phyloP scores from a whole-genome alignment of 306 rosid genomes.

The Quercus cerris region DNA sequence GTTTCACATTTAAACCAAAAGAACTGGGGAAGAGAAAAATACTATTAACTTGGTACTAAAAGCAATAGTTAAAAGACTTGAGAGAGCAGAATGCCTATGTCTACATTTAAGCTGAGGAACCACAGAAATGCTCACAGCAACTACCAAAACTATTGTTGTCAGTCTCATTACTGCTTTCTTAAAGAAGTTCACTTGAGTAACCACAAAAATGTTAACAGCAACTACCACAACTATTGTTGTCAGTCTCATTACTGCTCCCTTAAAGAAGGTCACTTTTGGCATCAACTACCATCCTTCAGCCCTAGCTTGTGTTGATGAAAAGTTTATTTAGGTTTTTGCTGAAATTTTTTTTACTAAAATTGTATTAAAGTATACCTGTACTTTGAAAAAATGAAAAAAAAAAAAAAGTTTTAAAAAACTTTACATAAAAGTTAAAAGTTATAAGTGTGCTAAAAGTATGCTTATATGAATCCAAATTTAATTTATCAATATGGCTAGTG shows the following conservation, averaged over 20 bases:
- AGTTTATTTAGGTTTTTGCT: too few relatives aligned
- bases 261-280: slow-evolving; percentile 23
- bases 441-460: too few relatives aligned
- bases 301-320: too few relatives aligned
- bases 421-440: too few relatives aligned
- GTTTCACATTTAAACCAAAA: slow-evolving; percentile 24
- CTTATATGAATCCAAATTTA: too few relatives aligned
- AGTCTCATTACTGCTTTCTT: slow-evolving; percentile 50
- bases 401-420: too few relatives aligned
- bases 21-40: slow-evolving; percentile 1
- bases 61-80: slow-evolving; percentile 1
- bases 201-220: slow-evolving; percentile 17
- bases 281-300: slow-evolving; percentile 9
- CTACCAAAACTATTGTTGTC: slow-evolving; percentile 48
- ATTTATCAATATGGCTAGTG: too few relatives aligned
- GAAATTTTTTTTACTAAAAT: too few relatives aligned
- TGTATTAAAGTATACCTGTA: too few relatives aligned
- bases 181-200: slow-evolving; percentile 20
- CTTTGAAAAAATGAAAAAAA: too few relatives aligned
- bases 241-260: slow-evolving; percentile 50
- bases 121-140: slow-evolving; percentile 22
- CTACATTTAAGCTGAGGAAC: slow-evolving; percentile 14
- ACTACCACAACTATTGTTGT: slow-evolving; percentile 45
- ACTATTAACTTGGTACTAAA: neutral
- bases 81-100: slow-evolving; percentile 7